phyloP scores from a whole-genome alignment of 257 asterid species.

The Solanum pimpinellifolium region DNA sequence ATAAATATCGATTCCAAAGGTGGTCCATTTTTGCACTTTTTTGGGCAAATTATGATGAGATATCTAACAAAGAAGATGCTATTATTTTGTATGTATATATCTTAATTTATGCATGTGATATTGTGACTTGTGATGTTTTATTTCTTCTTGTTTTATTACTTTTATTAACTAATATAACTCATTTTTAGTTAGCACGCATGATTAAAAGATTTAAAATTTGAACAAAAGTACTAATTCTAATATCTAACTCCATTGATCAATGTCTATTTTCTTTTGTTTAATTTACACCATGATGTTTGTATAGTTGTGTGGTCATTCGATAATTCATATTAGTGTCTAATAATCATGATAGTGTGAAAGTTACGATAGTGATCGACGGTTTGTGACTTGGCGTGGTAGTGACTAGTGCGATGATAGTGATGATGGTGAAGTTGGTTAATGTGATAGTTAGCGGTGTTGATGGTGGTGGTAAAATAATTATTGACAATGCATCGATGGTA shows the following conservation, averaged over 20 bases:
- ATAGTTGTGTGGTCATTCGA: no score
- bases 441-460: not conserved
- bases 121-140: not conserved
- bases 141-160: not conserved
- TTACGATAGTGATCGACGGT: no score
- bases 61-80: not conserved
- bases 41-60: not conserved
- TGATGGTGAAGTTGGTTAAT: not conserved
- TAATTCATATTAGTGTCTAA: no score
- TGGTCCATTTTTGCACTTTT: not conserved
- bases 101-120: not conserved
- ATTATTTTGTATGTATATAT: not conserved
- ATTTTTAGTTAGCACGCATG: not conserved
- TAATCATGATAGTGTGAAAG: no score
- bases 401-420: not conserved
- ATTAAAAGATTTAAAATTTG: not conserved
- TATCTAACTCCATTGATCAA: not conserved
- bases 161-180: not conserved
- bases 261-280: not conserved
- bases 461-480: not conserved
- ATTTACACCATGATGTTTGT: no score
- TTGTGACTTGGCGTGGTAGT: not conserved
- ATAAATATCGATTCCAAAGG: not conserved
- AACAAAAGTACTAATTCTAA: not conserved
- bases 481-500: not conserved